These are phyloP conservation scores for Lactarius indigo DNA, from an alignment of 768 basidiomycete genomes.

Conservation along the genomic window DNA sequence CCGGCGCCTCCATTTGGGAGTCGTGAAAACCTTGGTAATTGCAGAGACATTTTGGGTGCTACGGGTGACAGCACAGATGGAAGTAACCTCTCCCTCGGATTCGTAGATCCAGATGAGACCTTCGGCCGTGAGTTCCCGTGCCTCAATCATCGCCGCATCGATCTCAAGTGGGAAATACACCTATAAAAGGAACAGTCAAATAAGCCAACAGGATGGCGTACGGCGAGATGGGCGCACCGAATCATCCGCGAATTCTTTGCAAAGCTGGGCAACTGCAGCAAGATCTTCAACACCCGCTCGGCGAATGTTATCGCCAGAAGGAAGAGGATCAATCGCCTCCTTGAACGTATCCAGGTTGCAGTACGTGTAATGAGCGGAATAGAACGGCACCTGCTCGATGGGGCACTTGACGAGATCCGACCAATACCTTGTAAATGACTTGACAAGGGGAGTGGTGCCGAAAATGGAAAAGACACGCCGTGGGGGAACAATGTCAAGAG, in stretches of 20 bases:
- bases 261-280: constrained; percentile 40
- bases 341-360: constrained; percentile 41
- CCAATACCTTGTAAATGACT: constrained; percentile 45
- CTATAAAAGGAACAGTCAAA: constrained; percentile 30
- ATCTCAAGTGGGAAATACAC: constrained; percentile 43
- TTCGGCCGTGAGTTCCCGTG: constrained; percentile 44
- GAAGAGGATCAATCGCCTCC: constrained; percentile 28
- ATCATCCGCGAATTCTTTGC: constrained; percentile 50
- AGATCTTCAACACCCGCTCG: constrained; percentile 40
- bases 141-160: constrained; percentile 42
- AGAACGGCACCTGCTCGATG: constrained; percentile 44
- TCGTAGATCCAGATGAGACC: constrained; percentile 54
- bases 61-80: constrained; percentile 57
- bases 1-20: constrained; percentile 40
- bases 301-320: constrained; percentile 38
- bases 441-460: constrained; percentile 41
- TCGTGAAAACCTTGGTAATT: constrained; percentile 58
- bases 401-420: constrained; percentile 38
- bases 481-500: constrained; percentile 38
- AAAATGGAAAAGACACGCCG: constrained; percentile 53
- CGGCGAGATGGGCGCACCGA: constrained; percentile 39
- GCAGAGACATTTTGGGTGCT: constrained; percentile 46
- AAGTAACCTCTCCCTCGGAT: constrained; percentile 39
- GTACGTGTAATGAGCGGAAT: constrained; percentile 45
- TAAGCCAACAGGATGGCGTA: background rate